Percentiles rank a stretch among this genome's conserved stretches.
phyloP scores from a whole-genome alignment of 2,329 filamentous ascomycete species.

The Epichloe uncinata region DNA sequence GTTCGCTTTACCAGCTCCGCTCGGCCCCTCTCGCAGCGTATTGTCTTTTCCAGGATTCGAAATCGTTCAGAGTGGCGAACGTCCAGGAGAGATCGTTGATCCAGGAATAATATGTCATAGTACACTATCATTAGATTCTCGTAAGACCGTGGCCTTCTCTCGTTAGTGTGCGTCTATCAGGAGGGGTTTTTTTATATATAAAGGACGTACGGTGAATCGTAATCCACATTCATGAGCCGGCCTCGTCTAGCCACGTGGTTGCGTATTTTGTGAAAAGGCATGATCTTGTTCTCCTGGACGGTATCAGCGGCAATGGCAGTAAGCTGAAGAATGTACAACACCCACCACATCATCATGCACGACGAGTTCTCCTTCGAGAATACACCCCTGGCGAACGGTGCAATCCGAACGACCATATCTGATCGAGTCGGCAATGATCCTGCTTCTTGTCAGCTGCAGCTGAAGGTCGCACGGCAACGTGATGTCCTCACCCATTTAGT shows the following conservation, averaged over 20 bases:
- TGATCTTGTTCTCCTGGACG: slow-evolving; percentile 40
- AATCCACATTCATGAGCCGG: slow-evolving; percentile 48
- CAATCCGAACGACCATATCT: slow-evolving; percentile 45
- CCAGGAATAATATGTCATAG: slow-evolving; percentile 42
- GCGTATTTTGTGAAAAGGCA: slow-evolving; percentile 70
- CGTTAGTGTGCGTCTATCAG: slow-evolving; percentile 8
- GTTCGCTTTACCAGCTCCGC: slow-evolving; percentile 55
- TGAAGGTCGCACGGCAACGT: too few species aligned
- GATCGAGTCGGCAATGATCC: slow-evolving; percentile 50
- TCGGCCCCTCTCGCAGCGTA: slow-evolving; percentile 40
- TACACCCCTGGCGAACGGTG: slow-evolving; percentile 50
- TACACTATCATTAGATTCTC: slow-evolving; percentile 51
- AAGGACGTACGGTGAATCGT: slow-evolving; percentile 50
- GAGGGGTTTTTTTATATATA: background rate
- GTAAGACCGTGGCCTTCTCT: slow-evolving; percentile 29
- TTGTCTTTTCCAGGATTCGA: slow-evolving; percentile 41
- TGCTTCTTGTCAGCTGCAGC: slow-evolving; percentile 11
- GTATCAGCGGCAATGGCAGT: slow-evolving; percentile 6
- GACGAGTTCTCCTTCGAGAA: slow-evolving; percentile 72
- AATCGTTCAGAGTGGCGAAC: slow-evolving; percentile 45
- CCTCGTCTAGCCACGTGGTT: slow-evolving; percentile 69
- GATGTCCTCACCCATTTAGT: slow-evolving; percentile 37
- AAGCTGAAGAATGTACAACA: background rate
- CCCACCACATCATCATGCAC: slow-evolving; percentile 55
- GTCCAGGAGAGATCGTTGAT: slow-evolving; percentile 37